Base-by-base conservation (phyloP, 1,284 basidiomycete genomes). In the Puccinia horiana region DNA sequence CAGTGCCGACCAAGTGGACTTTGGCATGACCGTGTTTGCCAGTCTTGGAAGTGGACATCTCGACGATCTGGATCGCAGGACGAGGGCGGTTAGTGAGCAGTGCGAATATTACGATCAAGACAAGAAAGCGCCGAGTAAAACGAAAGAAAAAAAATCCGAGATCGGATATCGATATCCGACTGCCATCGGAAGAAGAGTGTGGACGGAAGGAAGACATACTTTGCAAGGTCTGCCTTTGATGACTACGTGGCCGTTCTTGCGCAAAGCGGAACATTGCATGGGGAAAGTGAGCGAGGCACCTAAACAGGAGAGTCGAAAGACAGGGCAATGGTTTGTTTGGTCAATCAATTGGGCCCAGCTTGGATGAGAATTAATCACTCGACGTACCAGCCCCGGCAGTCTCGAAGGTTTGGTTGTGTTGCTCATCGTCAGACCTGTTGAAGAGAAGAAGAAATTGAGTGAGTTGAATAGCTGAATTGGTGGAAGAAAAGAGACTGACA, bases 11-110 rank as follows among this genome's bases (percentile, higher is more conserved):
- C 85, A 99, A 91, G 90, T 99, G 95, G 88, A 98, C 96, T 90
- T 99, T 99, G 89, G 97, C 96, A 91, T 99, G 97, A 87, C 96
- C 96, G 91, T 98, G 96, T 92, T 88, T 88, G 76, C 95, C 95
- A 79, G 95, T 97, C 92, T 99, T 99, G 88, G 96, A 99, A 90
- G 97, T 99, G 84, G 96, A 98, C 96, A 99, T 99, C 86, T 89
- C 95, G 37, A 80, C 92, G 89, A 97, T 96, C 91, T 86, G 81
- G 20, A 56, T 37, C 1, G 35, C 52, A n/a, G 47, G 8, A 37
- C 14, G 8, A 16, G 37, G 26, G 12, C 9, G 54, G 35, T 54
- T 37, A 76, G 40, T 49, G 29, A 5, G 9, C 37, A 32, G 14
- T 49, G 32, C 1, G 52, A 11, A 16, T 12, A 69, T 37, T 9